Evolutionary conservation across 2,329 filamentous ascomycete species (phyloP), one percentile per base, ranked within the genome.

Genomic region (Curvularia sp.): DNA sequence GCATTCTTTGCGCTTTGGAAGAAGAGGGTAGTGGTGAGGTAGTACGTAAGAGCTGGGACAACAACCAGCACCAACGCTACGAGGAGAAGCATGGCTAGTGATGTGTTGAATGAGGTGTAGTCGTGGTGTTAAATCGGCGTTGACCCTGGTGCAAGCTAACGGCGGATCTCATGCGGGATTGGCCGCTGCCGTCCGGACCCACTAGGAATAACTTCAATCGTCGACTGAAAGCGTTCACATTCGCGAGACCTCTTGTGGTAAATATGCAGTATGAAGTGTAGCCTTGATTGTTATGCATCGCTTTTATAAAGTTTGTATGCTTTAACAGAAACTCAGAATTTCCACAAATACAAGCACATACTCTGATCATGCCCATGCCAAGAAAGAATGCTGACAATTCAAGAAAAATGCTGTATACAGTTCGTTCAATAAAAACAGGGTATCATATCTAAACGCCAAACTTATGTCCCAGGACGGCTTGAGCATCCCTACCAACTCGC

Each of bases 21-120:
- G 41, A 74, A 72, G 6, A 62, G 7, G 1, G 41, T 18, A 7
- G 64, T 66, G 13, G 69, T 65, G n/a, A 66, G 38, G 49, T 69
- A 66, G 20, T 67, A 68, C 15, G 61, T 70, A n/a, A 70, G 48
- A 30, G 69, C 62, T 15, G 70, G 69, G 8, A 64, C 12, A 8
- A 52, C 13, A 2, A 59, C 39, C 18, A 56, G 6, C 1, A 39
- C 20, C 26, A 49, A 26, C 1, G 35, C 24, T 15, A 56, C 22
- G 9, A 52, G 35, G 26, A 59, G 28, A 43, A 56, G n/a, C 57
- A 56, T 56, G 44, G 53, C 42, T 49, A 42, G 24, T 55, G 38
- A 26, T 53, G 28, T 41, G 26, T 13, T 13, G 10, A 13, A n/a
- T 54, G 39, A 30, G 8, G 24, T 39, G n/a, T 46, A 46, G 28